Conservation (phyloP, 768 basidiomycete genomes). For the Mycena leptocephala region DNA sequence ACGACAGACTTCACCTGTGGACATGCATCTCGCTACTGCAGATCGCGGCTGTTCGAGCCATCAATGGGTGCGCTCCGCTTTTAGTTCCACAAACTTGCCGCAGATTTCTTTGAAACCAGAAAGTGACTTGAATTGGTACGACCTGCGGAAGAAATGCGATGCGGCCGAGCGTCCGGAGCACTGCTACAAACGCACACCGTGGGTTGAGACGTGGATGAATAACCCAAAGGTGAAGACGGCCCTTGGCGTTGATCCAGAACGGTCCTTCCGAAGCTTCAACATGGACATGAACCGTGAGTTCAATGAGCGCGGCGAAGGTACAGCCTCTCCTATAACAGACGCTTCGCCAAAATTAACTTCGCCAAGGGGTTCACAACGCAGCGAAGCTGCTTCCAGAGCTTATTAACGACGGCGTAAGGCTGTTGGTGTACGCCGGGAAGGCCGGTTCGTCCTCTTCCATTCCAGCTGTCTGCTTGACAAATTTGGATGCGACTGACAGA, state of each 20-base stretch:
- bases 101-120: no score
- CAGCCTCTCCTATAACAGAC: no score
- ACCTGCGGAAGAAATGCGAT: constrained; percentile 86
- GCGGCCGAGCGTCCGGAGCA: constrained; percentile 76
- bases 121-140: constrained; percentile 89
- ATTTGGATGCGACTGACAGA: no score
- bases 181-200: constrained; percentile 86
- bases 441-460: constrained; percentile 67
- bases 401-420: constrained; percentile 84
- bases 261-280: constrained; percentile 81
- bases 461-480: constrained; percentile 28
- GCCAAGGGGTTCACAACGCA: no score
- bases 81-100: no score
- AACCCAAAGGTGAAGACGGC: constrained; percentile 81
- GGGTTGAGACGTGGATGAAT: constrained; percentile 95
- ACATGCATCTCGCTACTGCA: constrained; percentile 87
- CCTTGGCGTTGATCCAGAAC: constrained; percentile 77
- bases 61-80: constrained; percentile 70
- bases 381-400: constrained; percentile 85
- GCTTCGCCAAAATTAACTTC: no score
- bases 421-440: constrained; percentile 94
- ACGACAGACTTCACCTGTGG: constrained; percentile 75
- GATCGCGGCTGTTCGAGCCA: constrained; percentile 77
- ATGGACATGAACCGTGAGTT: constrained; percentile 88
- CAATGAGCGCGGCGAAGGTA: constrained; percentile 85